These are phyloP conservation scores for Solanum pinnatisectum DNA, from an alignment of 257 asterid species.

Conservation along the genomic window DNA sequence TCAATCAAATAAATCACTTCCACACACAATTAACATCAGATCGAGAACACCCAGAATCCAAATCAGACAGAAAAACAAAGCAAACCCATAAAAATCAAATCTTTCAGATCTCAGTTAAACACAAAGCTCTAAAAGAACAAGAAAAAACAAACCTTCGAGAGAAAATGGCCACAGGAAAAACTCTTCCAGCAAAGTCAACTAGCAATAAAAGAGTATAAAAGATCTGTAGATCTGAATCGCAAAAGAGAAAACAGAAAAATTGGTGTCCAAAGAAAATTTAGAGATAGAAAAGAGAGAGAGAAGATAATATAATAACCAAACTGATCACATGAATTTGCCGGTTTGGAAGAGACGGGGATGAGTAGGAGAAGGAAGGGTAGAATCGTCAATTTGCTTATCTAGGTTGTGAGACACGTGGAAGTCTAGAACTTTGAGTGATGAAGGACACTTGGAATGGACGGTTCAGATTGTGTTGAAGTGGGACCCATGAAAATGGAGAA, in stretches of 20 bases:
- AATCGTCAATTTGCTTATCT: conserved; percentile 4
- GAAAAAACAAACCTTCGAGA: not conserved
- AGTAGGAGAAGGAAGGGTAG: conserved; percentile 66
- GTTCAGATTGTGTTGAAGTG: not conserved
- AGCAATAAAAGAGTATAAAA: not conserved
- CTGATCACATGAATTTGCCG: conserved; percentile 54
- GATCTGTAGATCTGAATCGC: conserved; percentile 14
- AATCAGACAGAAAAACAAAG: not conserved
- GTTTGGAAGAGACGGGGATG: conserved; percentile 54
- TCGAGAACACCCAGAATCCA: conserved; percentile 5
- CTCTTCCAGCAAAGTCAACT: not conserved
- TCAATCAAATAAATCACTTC: not conserved
- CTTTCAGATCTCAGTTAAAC: not conserved
- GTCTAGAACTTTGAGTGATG: conserved; percentile 13
- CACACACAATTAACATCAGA: conserved; percentile 2
- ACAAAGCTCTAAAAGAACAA: not conserved
- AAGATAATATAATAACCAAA: conserved; percentile 6
- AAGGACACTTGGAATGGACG: conserved; percentile 12
- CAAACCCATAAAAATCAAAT: not conserved
- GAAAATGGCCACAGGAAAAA: not conserved
- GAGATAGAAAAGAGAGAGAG: not conserved
- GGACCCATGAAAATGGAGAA: not conserved
- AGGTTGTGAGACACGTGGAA: conserved; percentile 36
- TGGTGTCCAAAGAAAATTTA: not conserved
- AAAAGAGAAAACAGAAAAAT: conserved; percentile 26